A percentile compares a stretch with the other conserved stretches of the same genome.
These are phyloP conservation scores for Pyronema omphalodes DNA, from an alignment of 495 filamentous ascomycete genomes.

Conservation along the genomic window DNA sequence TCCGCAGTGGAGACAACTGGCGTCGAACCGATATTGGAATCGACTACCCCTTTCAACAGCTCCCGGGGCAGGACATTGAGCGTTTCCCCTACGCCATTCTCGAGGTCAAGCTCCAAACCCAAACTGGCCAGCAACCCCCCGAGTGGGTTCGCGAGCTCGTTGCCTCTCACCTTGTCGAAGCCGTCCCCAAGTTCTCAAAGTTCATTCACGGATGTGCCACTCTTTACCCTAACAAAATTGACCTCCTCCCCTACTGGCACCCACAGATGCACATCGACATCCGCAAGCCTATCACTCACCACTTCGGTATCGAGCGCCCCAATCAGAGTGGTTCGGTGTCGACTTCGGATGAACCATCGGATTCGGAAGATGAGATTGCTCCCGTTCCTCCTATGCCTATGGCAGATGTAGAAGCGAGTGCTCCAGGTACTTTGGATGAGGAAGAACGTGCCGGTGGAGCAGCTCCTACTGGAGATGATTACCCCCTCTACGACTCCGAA, in stretches of 20 bases:
- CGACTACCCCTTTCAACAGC: slow-evolving; percentile 81
- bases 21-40: slow-evolving; percentile 94
- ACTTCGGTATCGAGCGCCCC: slow-evolving; percentile 74
- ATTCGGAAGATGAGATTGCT: slow-evolving; percentile 36
- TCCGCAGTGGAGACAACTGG: slow-evolving; percentile 75
- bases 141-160: slow-evolving; percentile 90
- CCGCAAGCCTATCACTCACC: slow-evolving; percentile 68
- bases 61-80: slow-evolving; percentile 66
- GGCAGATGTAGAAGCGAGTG: slow-evolving; percentile 28
- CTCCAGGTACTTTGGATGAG: slow-evolving; percentile 35
- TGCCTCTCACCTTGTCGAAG: slow-evolving; percentile 84
- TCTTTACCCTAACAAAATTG: slow-evolving; percentile 68
- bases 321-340: slow-evolving; percentile 53
- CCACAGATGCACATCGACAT: slow-evolving; percentile 98
- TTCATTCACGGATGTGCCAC: slow-evolving; percentile 91
- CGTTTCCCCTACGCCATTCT: slow-evolving; percentile 92
- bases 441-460: slow-evolving; percentile 54
- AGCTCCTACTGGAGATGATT: slow-evolving; percentile 35
- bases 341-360: slow-evolving; percentile 54
- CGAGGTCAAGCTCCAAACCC: slow-evolving; percentile 95
- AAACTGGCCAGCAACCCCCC: slow-evolving; percentile 88
- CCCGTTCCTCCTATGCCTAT: slow-evolving; percentile 21
- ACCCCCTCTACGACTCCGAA: slow-evolving; percentile 83
- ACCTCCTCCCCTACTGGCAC: slow-evolving; percentile 90
- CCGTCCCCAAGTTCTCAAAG: slow-evolving; percentile 97